These are phyloP conservation scores for Lentinula raphanica DNA, from an alignment of 768 basidiomycete species.

Conservation along the genomic window DNA sequence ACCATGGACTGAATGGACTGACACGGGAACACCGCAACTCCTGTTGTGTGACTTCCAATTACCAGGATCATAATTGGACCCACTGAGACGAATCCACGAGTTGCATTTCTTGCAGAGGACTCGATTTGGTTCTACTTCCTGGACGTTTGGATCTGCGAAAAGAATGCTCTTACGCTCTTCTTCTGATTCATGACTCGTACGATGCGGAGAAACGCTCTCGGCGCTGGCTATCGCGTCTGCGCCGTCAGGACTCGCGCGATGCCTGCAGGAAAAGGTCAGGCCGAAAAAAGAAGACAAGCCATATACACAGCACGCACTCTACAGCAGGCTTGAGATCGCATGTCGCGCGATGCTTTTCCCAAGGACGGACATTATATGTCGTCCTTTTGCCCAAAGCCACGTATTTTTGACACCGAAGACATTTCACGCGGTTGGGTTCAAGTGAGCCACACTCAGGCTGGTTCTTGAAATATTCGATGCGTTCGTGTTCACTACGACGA, in stretches of 20 bases:
- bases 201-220: conserved; percentile 6
- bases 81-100: conserved; percentile 52
- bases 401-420: conserved; percentile 51
- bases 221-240: neutral
- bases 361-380: conserved; percentile 54
- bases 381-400: conserved; percentile 52
- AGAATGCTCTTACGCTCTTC: conserved; percentile 47
- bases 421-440: conserved; percentile 55
- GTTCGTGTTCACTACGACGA: conserved; percentile 57
- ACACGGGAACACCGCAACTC: conserved; percentile 42
- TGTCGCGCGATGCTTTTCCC: conserved; percentile 53
- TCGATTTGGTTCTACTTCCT: conserved; percentile 43
- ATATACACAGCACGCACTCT: neutral
- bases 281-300: neutral
- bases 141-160: conserved; percentile 47
- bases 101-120: conserved; percentile 58
- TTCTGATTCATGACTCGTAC: conserved; percentile 24
- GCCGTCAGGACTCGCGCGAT: conserved; percentile 1
- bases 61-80: conserved; percentile 32
- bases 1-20: conserved; percentile 16
- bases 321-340: conserved; percentile 39
- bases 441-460: conserved; percentile 50
- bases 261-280: conserved; percentile 1
- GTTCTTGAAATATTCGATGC: conserved; percentile 58
- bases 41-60: conserved; percentile 55